phyloP scores from a whole-genome alignment of 2,329 filamentous ascomycete genomes.

The Aspergillus transmontanensis region DNA sequence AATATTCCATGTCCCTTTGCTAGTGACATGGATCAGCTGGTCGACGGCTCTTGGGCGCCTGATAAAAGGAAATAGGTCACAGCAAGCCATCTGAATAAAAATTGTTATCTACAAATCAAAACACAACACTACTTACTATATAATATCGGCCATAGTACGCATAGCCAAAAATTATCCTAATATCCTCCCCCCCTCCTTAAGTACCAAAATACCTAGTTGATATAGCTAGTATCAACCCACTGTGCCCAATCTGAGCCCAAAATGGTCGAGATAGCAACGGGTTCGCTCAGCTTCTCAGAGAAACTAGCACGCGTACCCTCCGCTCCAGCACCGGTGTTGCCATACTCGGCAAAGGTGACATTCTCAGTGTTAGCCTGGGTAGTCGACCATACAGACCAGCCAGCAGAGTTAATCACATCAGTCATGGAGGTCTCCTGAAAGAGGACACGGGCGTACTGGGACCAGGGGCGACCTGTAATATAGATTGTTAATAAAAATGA shows the following conservation, averaged over 20 bases:
- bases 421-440: conserved; percentile 13
- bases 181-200: neutral
- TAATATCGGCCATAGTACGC: neutral
- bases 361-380: conserved; percentile 53
- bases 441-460: conserved; percentile 11
- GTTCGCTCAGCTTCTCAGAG: conserved; percentile 40
- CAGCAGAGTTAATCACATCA: conserved; percentile 59
- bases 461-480: conserved; percentile 12
- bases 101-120: neutral
- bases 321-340: conserved; percentile 61
- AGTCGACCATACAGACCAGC: conserved; percentile 61
- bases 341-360: conserved; percentile 61
- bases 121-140: neutral
- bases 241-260: conserved; percentile 47
- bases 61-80: too few species aligned
- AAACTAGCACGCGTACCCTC: conserved; percentile 57
- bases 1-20: too few species aligned
- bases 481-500: neutral
- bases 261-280: conserved; percentile 49
- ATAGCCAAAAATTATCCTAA: neutral
- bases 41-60: too few species aligned
- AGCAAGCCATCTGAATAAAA: neutral
- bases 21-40: too few species aligned
- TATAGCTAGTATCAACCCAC: conserved; percentile 50
- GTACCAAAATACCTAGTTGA: conserved; percentile 16